These are phyloP conservation scores for Phytophthora pini DNA, from an alignment of 352 stramenopile species.

Conservation along the genomic window DNA sequence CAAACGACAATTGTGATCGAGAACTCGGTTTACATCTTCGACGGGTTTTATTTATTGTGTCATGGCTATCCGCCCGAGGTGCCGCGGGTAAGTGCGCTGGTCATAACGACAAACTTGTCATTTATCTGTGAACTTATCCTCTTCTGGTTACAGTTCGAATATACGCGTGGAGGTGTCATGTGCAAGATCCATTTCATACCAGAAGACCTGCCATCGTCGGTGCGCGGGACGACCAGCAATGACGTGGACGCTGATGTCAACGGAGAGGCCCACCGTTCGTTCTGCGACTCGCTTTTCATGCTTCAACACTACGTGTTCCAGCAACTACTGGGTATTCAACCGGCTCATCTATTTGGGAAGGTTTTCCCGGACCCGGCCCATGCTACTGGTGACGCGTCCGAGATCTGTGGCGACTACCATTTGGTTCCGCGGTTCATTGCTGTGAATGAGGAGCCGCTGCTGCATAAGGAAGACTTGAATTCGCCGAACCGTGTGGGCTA, in stretches of 20 bases:
- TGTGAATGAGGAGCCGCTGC: conserved; percentile 60
- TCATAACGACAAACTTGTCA: neutral
- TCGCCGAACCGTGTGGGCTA: conserved; percentile 85
- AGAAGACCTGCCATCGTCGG: conserved; percentile 62
- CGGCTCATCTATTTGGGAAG: conserved; percentile 70
- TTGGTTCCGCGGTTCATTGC: conserved; percentile 85
- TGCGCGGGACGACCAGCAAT: conserved; percentile 39
- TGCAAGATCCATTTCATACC: conserved; percentile 77
- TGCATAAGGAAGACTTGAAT: conserved; percentile 70
- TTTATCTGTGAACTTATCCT: neutral
- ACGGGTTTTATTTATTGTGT: conserved; percentile 87
- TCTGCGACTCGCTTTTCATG: conserved; percentile 66
- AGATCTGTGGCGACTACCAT: conserved; percentile 83
- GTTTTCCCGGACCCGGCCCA: conserved; percentile 61
- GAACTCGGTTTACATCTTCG: conserved; percentile 76
- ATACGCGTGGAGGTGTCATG: conserved; percentile 78
- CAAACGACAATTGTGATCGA: conserved; percentile 81
- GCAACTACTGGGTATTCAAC: conserved; percentile 77
- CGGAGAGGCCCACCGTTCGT: conserved; percentile 33
- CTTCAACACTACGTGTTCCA: conserved; percentile 83
- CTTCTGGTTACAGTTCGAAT: conserved; percentile 69
- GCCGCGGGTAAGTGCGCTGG: conserved; percentile 47
- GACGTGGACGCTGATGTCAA: conserved; percentile 34
- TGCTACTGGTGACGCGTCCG: conserved; percentile 57
- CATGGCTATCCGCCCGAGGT: conserved; percentile 63